Base-by-base conservation (phyloP, 2,329 filamentous ascomycete genomes). In the Trichophyton mentagrophytes region DNA sequence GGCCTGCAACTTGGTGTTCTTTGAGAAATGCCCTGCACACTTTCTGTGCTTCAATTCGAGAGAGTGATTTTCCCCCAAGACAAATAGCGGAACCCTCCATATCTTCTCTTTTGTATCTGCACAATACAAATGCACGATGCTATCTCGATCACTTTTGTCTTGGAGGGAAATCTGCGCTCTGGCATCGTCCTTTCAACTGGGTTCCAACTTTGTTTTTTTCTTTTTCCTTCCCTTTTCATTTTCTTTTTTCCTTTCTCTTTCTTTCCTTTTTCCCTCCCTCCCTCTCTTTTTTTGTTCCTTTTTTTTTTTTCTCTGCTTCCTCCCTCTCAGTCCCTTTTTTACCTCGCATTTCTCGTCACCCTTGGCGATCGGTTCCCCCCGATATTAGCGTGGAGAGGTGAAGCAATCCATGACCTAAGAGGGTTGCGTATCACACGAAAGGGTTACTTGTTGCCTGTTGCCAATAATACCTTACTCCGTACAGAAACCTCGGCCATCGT, bases 241-340 rank as follows among this genome's bases (percentile, higher is more conserved):
- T 66, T 65, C 65, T 64, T 61, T 64, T 66, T 59, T 56, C 61
- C 62, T 62, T 36, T 38, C 15, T 57, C 55, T 60, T 60, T 60
- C 62, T 62, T 64, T 63, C 62, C 61, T 65, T 57, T 65, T 64
- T 63, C 56, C 8, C 33, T 11, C 33, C 11, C 11, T 63, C 56
- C 7, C 33, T 9, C 33, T 13, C 11, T 38, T 65, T 65, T 65
- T 64, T 61, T 64, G 66, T 59, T 57, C 59, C 62, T 62, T 38
- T 38, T 58, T 61, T 22, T 22, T 22, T 22, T 22, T 2, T 60
- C 61, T 42, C 38, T 13, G 11, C 11, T 44, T 17, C n/a, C 40
- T 44, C 15, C 7, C n/a, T n/a, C 40, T 44, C 60, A 20, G 3
- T 15, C 25, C 56, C 33, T 36, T 22, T 17, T 42, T 42, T 42